Base-by-base conservation (phyloP, 2,329 filamentous ascomycete genomes). In the Pseudogymnoascus sp. region DNA sequence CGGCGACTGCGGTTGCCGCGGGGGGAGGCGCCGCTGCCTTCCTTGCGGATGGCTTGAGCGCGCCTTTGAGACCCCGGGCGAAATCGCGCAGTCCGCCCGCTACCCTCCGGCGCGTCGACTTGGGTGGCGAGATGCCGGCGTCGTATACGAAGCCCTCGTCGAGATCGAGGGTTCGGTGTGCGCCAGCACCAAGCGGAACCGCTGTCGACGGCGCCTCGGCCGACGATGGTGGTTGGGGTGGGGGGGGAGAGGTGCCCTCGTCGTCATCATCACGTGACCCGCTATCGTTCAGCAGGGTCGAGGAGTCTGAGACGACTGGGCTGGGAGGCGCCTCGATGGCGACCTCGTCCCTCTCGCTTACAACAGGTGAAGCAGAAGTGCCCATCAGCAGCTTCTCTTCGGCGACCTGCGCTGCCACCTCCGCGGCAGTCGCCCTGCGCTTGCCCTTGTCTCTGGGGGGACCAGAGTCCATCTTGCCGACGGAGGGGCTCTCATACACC, bases 391-490 rank as follows among this genome's bases (percentile, higher is more conserved):
- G n/a, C 23, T 12, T 30, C 41, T 52, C 41, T 52, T 52, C 41
- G 9, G 23, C 41, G 26, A 30, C 41, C 41, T 52, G 41, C 26
- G 41, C 41, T 3, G n/a, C 41, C 26, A 28, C 23, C 41, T 30
- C 41, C 23, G 9, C 26, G 9, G 41, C 23, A 26, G 41, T 52
- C 26, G 41, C 41, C 1, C 6, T 12, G n/a, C 41, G 23, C n/a
- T 52, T 52, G 41, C 41, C 41, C 41, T 52, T 52, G 41, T 52
- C 41, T 52, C 41, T 52, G 23, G 41, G 23, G 41, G 41, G 41
- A 52, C 41, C 41, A 26, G n/a, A 52, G 23, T 52, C 41, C 41
- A 52, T 52, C 41, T 52, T 52, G 41, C 41, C 41, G 41, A 18
- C 10, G 23, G 41, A 30, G 23, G 41, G 41, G 41, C 41, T 52